Evolutionary conservation across 2,329 filamentous ascomycete species (phyloP), one percentile per base, ranked within the genome.

Genomic region (Diaporthe citrichinensis): DNA sequence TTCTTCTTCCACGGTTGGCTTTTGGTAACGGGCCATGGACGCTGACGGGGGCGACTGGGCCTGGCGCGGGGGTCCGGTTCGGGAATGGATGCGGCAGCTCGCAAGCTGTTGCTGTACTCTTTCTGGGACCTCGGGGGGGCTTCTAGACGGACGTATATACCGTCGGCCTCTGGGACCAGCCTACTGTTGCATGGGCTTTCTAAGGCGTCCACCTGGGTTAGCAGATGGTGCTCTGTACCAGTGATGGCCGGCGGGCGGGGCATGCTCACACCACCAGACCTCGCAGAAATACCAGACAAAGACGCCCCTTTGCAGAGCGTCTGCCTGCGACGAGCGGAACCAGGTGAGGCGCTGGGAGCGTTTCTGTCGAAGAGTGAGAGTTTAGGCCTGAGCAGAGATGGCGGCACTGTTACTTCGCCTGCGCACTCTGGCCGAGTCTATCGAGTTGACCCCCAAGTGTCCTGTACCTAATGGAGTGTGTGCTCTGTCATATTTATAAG

Each of bases 21-120:
- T 76, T 46, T 76, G 75, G 36, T 76, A 76, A 20, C 67, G 72
- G 17, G 75, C 75, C 75, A 76, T 76, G 49, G 20, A 44, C 14
- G 71, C 34, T 31, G 28, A 28, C 20, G 28, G 31, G 28, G 28
- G 12, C n/a, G 23, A n/a, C 23, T 36, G 20, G 14, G 14, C 25
- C 53, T 34, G 41, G 34, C 9, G 14, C n/a, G 17, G 44, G 15
- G n/a, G 41, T 44, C 7, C 8, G 23, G 62, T 20, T 9, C 17
- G 8, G n/a, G 3, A 15, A 8, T 2, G 15, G 10, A 28, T 53
- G 46, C 41, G 15, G 34, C 55, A 8, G 46, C 65, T 53, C 34
- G 44, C 15, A 6, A 39, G 31, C 49, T 55, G 65, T 41, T 17
- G 2, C 10, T 31, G 4, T n/a, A 15, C 17, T 15, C 46, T 55